phyloP scores from a whole-genome alignment of 1,284 basidiomycete genomes.

The Austropuccinia psidii region DNA sequence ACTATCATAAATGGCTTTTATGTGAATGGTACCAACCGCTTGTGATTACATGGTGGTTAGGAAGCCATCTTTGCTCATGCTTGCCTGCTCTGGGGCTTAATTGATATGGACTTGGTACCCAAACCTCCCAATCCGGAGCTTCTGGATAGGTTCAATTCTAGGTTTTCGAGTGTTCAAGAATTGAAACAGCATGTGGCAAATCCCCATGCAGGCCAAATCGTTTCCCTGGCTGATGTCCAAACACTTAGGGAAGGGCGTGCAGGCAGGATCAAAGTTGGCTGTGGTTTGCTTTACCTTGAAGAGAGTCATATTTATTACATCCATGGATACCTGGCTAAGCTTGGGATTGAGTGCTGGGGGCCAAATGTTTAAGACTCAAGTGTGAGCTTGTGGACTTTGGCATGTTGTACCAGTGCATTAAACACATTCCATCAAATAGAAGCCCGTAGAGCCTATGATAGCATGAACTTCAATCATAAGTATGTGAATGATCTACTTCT shows the following conservation, averaged over 20 bases:
- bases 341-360: slow-evolving; percentile 14
- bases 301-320: background rate
- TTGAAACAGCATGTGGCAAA: background rate
- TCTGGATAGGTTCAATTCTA: no score
- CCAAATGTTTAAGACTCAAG: slow-evolving; percentile 7
- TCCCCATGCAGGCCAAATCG: background rate
- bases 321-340: slow-evolving; percentile 4
- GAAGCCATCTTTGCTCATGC: slow-evolving; percentile 1
- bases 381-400: slow-evolving; percentile 10
- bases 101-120: background rate
- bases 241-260: background rate
- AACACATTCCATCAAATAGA: slow-evolving; percentile 7
- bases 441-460: background rate
- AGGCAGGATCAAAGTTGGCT: slow-evolving; percentile 3
- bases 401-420: background rate
- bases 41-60: no score
- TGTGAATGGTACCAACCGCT: no score
- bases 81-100: background rate
- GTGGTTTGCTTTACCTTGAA: background rate
- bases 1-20: no score
- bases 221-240: background rate
- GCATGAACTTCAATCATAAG: background rate
- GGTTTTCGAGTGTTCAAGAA: no score
- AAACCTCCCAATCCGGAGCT: background rate
- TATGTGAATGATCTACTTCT: background rate